Evolutionary conservation across 2,329 filamentous ascomycete genomes (phyloP), one percentile per base, ranked within the genome.

Genomic region (Sporothrix luriei): DNA sequence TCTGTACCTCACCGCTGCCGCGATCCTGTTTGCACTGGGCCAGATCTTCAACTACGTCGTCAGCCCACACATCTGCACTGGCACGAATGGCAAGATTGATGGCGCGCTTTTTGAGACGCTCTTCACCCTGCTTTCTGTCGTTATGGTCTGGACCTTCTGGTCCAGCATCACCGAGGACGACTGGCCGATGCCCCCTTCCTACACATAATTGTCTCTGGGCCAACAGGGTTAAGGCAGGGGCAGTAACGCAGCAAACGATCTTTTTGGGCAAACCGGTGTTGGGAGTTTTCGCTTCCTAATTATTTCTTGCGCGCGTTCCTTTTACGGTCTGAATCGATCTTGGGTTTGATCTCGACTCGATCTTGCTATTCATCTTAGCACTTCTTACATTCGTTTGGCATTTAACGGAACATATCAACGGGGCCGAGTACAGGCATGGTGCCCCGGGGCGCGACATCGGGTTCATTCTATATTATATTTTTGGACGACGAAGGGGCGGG

Each of bases 101-200:
- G 95, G 95, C 65, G 88, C 94, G 6, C 81, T 99, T 0, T 99
- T 99, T 79, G 88, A 97, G 79, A 97, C 94, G 0, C 82, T 98
- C 7, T 98, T 99, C 82, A 98, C 94, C 0, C 84, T 97, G 0
- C 82, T 94, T 14, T 85, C 94, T 0, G 93, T 99, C 4, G 84
- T 92, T 21, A 88, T 88, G 80, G 82, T 97, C 73, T 99, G 95
- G 94, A 80, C 92, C 70, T 99, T 99, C 84, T 99, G 95, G 95
- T 97, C 93, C 61, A 97, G 93, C 82, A 99, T 99, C 76, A 99
- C 95, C 19, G 95, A 99, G 81, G 95, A 99, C 76, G 94, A 97
- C 82, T 99, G 95, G 95, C 93, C 94, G 21, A 85, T 86, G 79
- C 82, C 84, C 46, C 79, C 79, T 11, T 78, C 78, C 69, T 78